Conservation (phyloP, 1,284 basidiomycete genomes). For the Wallemia mellicola region DNA sequence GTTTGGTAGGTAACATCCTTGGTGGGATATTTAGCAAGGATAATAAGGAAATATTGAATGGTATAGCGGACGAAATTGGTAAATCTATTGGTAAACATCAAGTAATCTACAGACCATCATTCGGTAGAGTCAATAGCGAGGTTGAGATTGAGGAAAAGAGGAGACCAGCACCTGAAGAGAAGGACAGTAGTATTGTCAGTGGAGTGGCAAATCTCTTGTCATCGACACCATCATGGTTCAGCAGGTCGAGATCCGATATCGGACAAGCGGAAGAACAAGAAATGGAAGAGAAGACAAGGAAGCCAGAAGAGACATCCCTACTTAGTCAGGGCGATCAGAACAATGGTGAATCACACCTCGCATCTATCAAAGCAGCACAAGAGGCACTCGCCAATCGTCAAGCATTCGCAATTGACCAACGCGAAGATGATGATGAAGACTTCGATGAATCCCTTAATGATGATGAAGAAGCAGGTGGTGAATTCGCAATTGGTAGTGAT, state of each 20-base stretch:
- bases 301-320: background rate
- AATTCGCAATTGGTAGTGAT: conserved; percentile 18
- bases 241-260: background rate
- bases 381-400: conserved; percentile 63
- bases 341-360: conserved; percentile 2
- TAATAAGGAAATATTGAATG: conserved; percentile 56
- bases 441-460: conserved; percentile 25
- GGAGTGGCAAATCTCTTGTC: background rate
- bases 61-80: conserved; percentile 69
- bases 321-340: too few species aligned
- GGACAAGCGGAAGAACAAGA: background rate
- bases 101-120: conserved; percentile 16
- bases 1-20: conserved; percentile 24
- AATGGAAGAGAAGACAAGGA: background rate
- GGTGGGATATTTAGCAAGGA: conserved; percentile 59
- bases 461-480: background rate
- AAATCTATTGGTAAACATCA: conserved; percentile 74
- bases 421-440: conserved; percentile 45
- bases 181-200: background rate
- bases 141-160: conserved; percentile 12
- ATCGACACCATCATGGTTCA: background rate
- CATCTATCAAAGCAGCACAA: conserved; percentile 38
- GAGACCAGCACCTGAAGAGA: conserved; percentile 1
- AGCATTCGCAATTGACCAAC: conserved; percentile 76
- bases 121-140: background rate